A percentile compares a stretch with the other conserved stretches of the same genome.
Evolutionary conservation across 495 filamentous ascomycete species (phyloP).

Genomic region (Echria macrotheca): DNA sequence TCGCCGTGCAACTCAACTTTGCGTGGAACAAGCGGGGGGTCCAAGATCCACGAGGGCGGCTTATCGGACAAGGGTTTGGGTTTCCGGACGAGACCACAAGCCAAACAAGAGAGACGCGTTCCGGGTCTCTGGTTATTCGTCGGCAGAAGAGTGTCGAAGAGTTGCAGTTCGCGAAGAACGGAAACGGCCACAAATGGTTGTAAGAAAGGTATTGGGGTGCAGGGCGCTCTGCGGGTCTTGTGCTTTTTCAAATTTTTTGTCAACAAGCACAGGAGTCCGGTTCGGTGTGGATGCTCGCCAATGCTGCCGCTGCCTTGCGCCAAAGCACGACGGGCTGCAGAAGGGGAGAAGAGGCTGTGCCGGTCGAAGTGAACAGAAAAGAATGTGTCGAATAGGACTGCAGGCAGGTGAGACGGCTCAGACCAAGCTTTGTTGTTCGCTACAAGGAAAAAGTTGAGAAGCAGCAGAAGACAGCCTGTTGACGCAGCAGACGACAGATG

Average conservation of each 20-base stretch:
- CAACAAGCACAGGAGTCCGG: constrained; percentile 27
- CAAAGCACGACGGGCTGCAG: constrained; percentile 5
- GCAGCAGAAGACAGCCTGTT: constrained; percentile 15
- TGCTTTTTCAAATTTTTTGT: constrained; percentile 27
- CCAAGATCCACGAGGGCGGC: constrained; percentile 23
- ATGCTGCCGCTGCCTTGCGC: constrained; percentile 13
- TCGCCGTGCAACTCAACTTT: constrained; percentile 31
- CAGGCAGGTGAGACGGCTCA: constrained; percentile 1
- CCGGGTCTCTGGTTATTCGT: background rate
- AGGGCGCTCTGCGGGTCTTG: constrained; percentile 20
- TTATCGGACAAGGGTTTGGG: constrained; percentile 20
- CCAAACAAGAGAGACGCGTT: constrained; percentile 10
- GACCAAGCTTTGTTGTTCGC: background rate
- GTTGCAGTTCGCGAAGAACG: constrained; percentile 3
- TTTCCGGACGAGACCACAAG: constrained; percentile 12
- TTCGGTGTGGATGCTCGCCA: constrained; percentile 21
- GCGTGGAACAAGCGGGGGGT: constrained; percentile 33
- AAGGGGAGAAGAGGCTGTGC: constrained; percentile 5
- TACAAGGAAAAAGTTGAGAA: constrained; percentile 6
- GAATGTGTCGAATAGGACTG: constrained; percentile 19
- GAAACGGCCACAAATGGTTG: too few species aligned
- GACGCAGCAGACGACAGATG: constrained; percentile 12
- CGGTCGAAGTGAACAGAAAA: constrained; percentile 10
- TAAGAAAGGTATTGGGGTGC: too few species aligned
- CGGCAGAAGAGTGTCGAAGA: constrained; percentile 4